Base-by-base conservation (phyloP, 2,329 filamentous ascomycete species). In the Penicillium oxalicum region DNA sequence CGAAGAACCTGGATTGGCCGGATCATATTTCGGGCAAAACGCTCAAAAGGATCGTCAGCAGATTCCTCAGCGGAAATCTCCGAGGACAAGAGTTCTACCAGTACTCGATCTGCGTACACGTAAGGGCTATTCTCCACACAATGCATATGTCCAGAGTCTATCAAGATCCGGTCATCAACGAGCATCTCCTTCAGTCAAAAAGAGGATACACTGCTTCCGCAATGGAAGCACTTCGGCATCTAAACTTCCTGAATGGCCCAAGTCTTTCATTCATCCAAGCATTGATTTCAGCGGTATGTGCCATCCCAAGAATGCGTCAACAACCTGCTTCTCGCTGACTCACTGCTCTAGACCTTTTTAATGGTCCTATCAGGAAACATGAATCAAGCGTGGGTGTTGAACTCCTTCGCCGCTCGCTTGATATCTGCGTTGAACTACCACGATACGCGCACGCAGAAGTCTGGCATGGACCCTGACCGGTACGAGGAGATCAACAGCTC, bases 301-400 rank as follows among this genome's bases (percentile, higher is more conserved):
- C 5, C 11, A 34, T 26, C 4, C 6, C 13, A 24, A 18, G 9
- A 36, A 27, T 11, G 18, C 18, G 18, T 2, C 9, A 24, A 11
- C 11, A n/a, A n/a, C 4, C 6, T 1, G 6, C 8, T 4, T 4
- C 9, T 37, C 24, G n/a, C 24, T 29, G 8, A 37, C 42, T 25
- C 33, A 13, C 29, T 26, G 1, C 5, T 5, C 8, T 36, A 63
- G 60, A 57, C 59, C 28, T 44, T 57, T 2, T 45, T 63, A 13
- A 63, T 63, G 61, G 58, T 59, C 44, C 53, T 55, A 35, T 44
- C 57, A 4, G 59, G 60, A 28, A 59, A 53, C 13, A 52, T 57
- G 36, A 58, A 51, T 24, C 60, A 63, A 37, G 50, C 53, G 24
- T 63, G 61, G 60, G 34, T 59, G 24, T 25, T 62, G 1, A 57